Evolutionary conservation across 768 basidiomycete species (phyloP), one percentile per base, ranked within the genome.

Genomic region (Macrocybe gigantea): DNA sequence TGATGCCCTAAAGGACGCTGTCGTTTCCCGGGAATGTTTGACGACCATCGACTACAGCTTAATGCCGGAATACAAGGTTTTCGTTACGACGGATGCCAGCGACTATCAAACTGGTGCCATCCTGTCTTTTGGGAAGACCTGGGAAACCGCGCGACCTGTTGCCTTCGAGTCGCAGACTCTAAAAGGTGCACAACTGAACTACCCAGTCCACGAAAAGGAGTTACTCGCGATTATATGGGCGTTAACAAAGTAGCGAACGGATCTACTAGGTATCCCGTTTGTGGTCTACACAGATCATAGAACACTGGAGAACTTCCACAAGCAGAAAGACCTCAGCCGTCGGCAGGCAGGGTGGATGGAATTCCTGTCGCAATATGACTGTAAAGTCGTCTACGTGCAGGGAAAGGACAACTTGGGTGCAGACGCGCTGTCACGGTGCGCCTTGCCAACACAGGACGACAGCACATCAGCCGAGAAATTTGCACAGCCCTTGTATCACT

Each of bases 281-380:
- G 2, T 38, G 0, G 57, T 74, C 12, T 66, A 49, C 38, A 71
- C 70, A 0, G 68, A 73, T 45, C 72, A 74, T 50, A 50, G 59
- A 5, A 67, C 67, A 0, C 57, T 71, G 3, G 54, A 65, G 41
- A 56, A 63, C 33, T 66, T 73, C 31, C 9, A 53, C 1, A 52
- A 45, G 0, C 69, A 73, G 42, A 33, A 41, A 0, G 56, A 69
- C 12, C 52, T 71, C 0, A 67, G 59, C 0, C 47, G 56, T 0
- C 42, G 53, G 0, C 70, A 71, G 38, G 53, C 56, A 0, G 40
- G 57, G 0, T 72, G 70, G 72, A 54, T 57, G 44, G 58, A 70
- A 54, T 60, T 60, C 36, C 36, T 74, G 4, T 52, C 59, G 0
- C 64, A 73, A 29, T 74, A 60, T 47, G 60, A 73, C 22, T 61